Conservation (phyloP, 208 protist species). For the Zelonia costaricensis region DNA sequence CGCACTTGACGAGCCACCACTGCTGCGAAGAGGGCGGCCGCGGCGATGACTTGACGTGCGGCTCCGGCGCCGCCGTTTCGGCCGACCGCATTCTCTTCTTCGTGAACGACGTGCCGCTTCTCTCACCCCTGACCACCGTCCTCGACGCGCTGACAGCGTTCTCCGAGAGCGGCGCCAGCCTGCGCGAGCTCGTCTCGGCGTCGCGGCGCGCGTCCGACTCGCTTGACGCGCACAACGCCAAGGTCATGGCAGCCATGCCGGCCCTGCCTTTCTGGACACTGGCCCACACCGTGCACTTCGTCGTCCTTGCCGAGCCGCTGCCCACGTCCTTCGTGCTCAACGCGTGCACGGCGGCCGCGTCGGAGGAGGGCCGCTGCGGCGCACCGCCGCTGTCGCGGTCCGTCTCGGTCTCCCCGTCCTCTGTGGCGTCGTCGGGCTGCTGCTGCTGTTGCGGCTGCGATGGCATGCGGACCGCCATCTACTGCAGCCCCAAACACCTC, state of each 20-base stretch:
- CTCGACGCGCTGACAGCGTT: conserved; percentile 36
- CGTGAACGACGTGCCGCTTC: conserved; percentile 35
- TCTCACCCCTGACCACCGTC: conserved; percentile 42
- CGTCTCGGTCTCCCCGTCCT: not conserved
- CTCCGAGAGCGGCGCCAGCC: conserved; percentile 21
- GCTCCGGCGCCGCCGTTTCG: conserved; percentile 3
- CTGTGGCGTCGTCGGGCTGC: not conserved
- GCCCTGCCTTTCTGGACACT: conserved; percentile 44
- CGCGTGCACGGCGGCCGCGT: no score
- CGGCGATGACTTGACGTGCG: not conserved
- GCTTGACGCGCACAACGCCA: conserved; percentile 13
- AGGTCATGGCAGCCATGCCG: conserved; percentile 18
- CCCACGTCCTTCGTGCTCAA: conserved; percentile 12
- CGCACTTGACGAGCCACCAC: conserved; percentile 4
- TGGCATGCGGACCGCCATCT: conserved; percentile 17
- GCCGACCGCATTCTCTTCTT: conserved; percentile 40
- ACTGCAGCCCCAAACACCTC: conserved; percentile 35
- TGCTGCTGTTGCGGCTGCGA: conserved; percentile 23
- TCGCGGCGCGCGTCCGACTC: conserved; percentile 10
- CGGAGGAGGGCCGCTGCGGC: no score
- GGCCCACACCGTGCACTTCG: conserved; percentile 47
- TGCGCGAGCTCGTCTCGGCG: conserved; percentile 28
- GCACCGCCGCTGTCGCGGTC: no score
- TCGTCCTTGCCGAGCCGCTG: conserved; percentile 47
- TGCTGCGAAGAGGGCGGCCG: conserved; percentile 5